phyloP scores from a whole-genome alignment of 2,329 filamentous ascomycete species.

The Neurospora sp. region DNA sequence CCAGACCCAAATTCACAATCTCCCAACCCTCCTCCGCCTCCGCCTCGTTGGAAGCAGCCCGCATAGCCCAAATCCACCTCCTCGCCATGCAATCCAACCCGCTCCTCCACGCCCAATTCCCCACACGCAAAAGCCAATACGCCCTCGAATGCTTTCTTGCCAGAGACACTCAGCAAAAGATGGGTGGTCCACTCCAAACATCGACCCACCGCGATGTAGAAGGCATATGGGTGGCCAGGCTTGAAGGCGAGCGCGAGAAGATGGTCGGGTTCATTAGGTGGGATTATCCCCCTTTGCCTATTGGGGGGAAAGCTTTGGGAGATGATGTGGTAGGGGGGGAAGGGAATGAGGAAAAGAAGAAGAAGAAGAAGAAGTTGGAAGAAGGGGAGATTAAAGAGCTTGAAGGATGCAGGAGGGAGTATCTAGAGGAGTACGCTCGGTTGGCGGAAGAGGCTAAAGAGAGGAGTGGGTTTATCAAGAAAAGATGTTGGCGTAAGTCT shows the following conservation, averaged over 20 bases:
- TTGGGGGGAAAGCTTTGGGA: too few relatives aligned
- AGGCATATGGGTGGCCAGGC: background rate
- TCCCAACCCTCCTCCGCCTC: slow-evolving; percentile 1
- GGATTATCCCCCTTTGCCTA: slow-evolving; percentile 15
- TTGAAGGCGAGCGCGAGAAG: slow-evolving; percentile 12
- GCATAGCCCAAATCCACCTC: slow-evolving; percentile 26
- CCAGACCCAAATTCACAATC: slow-evolving; percentile 4
- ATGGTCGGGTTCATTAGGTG: slow-evolving; percentile 29
- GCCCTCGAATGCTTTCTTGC: slow-evolving; percentile 23
- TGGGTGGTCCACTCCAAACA: background rate
- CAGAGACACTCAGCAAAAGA: background rate
- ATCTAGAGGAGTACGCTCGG: slow-evolving; percentile 26
- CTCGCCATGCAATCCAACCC: slow-evolving; percentile 30
- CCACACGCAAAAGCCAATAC: slow-evolving; percentile 21
- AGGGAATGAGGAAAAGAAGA: slow-evolving; percentile 1
- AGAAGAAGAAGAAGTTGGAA: slow-evolving; percentile 16
- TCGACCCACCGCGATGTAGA: background rate
- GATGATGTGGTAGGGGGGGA: too few relatives aligned
- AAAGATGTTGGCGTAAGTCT: slow-evolving; percentile 27
- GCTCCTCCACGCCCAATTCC: slow-evolving; percentile 31
- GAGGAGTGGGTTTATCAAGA: slow-evolving; percentile 20
- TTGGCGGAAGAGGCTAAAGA: slow-evolving; percentile 20
- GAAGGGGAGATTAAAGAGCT: slow-evolving; percentile 9
- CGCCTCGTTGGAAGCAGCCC: slow-evolving; percentile 10
- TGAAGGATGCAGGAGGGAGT: slow-evolving; percentile 23